A percentile compares a stretch with the other conserved stretches of the same genome.
Conservation (phyloP, 495 filamentous ascomycete species). For the Neohortaea acidophila region DNA sequence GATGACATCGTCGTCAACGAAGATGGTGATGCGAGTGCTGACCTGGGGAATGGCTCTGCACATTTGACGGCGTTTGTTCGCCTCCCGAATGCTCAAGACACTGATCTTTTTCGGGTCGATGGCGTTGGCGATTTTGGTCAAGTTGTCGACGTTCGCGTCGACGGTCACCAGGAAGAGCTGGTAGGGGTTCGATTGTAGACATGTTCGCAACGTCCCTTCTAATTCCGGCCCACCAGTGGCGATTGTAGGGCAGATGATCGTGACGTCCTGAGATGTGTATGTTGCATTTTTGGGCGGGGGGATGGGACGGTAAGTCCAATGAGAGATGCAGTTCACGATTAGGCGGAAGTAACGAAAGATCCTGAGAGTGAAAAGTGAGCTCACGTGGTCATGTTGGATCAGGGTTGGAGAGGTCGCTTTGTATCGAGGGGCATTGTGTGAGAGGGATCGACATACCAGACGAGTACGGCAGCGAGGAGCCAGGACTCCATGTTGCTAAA, state of each 20-base stretch:
- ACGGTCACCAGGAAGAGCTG: slow-evolving; percentile 51
- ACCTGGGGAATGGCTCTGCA: slow-evolving; percentile 66
- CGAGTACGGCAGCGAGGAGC: slow-evolving; percentile 15
- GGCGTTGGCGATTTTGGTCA: slow-evolving; percentile 35
- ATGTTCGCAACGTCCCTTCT: slow-evolving; percentile 43
- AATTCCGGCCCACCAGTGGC: slow-evolving; percentile 46
- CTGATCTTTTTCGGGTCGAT: slow-evolving; percentile 35
- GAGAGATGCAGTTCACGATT: slow-evolving; percentile 48
- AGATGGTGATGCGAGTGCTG: slow-evolving; percentile 55
- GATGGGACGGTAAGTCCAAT: slow-evolving; percentile 49
- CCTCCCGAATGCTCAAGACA: slow-evolving; percentile 28
- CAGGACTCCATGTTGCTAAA: slow-evolving; percentile 18
- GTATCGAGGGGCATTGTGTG: background rate
- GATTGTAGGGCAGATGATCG: slow-evolving; percentile 58
- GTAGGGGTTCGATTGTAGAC: slow-evolving; percentile 38
- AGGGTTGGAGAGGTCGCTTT: background rate
- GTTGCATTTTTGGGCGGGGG: slow-evolving; percentile 46
- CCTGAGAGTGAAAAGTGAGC: slow-evolving; percentile 6
- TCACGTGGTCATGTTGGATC: background rate
- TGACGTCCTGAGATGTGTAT: slow-evolving; percentile 53
- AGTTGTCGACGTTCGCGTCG: slow-evolving; percentile 43
- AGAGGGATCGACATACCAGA: slow-evolving; percentile 13
- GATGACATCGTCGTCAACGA: slow-evolving; percentile 78
- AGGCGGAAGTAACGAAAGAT: slow-evolving; percentile 42
- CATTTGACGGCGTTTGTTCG: slow-evolving; percentile 77